Evolutionary conservation across 345 rosid genomes (phyloP).

Genomic region (Abelmoschus esculentus): DNA sequence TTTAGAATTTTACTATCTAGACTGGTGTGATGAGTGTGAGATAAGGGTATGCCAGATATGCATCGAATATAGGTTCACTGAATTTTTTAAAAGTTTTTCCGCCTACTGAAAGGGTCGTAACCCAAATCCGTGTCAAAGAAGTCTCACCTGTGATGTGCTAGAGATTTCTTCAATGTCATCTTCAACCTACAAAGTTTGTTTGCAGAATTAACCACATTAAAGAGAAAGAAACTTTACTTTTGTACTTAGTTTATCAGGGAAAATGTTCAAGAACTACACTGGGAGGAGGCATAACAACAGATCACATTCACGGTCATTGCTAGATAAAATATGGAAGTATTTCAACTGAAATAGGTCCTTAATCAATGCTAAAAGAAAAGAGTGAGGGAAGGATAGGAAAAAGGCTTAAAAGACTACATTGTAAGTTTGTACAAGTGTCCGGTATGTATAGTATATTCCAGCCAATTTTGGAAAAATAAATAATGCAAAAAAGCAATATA

Average conservation of each 20-base stretch:
- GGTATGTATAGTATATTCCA: neutral
- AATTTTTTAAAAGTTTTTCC: neutral
- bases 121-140: neutral
- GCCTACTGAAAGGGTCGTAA: too few relatives aligned
- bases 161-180: constrained; percentile 43
- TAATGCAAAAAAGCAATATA: neutral
- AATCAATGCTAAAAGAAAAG: neutral
- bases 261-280: too few relatives aligned
- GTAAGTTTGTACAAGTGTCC: neutral
- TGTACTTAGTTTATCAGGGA: too few relatives aligned
- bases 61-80: neutral
- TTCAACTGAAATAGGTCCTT: neutral
- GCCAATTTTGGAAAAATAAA: neutral
- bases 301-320: neutral
- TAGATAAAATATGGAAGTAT: neutral
- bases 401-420: too few relatives aligned
- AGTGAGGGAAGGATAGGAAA: neutral
- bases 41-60: neutral
- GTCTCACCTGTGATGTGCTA: constrained; percentile 39
- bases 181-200: constrained; percentile 31
- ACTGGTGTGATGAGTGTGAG: neutral
- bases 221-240: neutral
- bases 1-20: neutral
- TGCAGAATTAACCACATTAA: constrained; percentile 1
- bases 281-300: neutral